phyloP scores from a whole-genome alignment of 2,329 filamentous ascomycete species.

The Penicillium crustosum region DNA sequence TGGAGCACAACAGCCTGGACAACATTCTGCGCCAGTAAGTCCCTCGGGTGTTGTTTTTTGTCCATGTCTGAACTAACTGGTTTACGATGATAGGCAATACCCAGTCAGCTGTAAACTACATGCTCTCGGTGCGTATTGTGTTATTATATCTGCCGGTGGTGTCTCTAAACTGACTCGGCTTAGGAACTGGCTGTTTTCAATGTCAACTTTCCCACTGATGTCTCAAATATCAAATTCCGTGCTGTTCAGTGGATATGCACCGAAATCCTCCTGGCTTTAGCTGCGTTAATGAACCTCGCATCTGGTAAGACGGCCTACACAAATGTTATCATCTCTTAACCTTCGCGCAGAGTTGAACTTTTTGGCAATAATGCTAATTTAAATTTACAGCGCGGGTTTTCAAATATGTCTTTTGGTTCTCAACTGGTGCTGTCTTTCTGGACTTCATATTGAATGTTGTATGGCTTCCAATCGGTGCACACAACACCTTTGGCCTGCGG shows the following conservation, averaged over 20 bases:
- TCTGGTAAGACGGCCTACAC: conserved; percentile 40
- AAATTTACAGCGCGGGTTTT: conserved; percentile 21
- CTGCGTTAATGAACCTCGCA: conserved; percentile 52
- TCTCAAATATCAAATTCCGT: conserved; percentile 56
- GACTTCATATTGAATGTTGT: conserved; percentile 62
- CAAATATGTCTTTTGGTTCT: conserved; percentile 50
- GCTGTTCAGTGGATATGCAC: conserved; percentile 62
- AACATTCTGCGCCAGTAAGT: conserved; percentile 54
- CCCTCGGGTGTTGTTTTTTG: not conserved
- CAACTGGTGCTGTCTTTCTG: conserved; percentile 53
- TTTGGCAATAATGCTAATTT: not conserved
- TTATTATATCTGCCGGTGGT: not conserved
- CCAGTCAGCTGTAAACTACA: conserved; percentile 53
- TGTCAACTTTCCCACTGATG: conserved; percentile 55
- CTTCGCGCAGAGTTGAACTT: not conserved
- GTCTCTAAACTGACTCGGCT: conserved; percentile 5
- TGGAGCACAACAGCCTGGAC: conserved; percentile 65
- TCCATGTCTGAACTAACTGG: not conserved
- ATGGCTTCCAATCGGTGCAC: conserved; percentile 59
- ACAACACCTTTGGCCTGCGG: conserved; percentile 57
- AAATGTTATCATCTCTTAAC: not conserved
- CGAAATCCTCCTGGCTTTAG: conserved; percentile 52
- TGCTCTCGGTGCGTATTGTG: conserved; percentile 47
- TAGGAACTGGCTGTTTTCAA: conserved; percentile 60
- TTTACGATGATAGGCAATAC: conserved; percentile 44